phyloP scores from a whole-genome alignment of 257 asterid genomes.

The Petunia secreta region DNA sequence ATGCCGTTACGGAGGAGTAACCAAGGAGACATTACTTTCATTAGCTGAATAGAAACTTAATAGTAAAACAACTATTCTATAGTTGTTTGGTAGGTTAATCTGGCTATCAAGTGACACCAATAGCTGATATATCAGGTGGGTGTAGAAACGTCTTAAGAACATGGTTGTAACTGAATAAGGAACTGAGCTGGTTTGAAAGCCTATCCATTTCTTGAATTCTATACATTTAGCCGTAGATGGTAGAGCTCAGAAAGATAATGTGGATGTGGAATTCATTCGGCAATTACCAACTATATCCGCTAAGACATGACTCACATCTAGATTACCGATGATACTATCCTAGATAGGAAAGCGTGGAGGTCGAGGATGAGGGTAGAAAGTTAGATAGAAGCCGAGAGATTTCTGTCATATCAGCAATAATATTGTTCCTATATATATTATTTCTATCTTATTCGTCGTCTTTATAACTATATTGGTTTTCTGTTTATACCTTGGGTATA shows the following conservation, averaged over 20 bases:
- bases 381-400: too few species aligned
- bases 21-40: background rate
- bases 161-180: background rate
- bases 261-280: background rate
- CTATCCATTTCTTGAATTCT: background rate
- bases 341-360: too few species aligned
- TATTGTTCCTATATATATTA: too few species aligned
- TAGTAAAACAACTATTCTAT: constrained; percentile 8
- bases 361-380: too few species aligned
- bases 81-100: constrained; percentile 1
- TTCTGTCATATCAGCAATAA: too few species aligned
- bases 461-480: too few species aligned
- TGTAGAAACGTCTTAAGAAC: background rate
- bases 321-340: too few species aligned
- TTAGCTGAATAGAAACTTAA: background rate
- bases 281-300: background rate
- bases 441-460: too few species aligned
- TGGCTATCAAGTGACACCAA: background rate
- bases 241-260: constrained; percentile 10
- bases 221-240: background rate
- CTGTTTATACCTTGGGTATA: too few species aligned
- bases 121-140: background rate
- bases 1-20: background rate
- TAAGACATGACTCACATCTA: background rate
- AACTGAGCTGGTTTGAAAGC: background rate